These are phyloP conservation scores for Neopestalotiopsis clavispora DNA, from an alignment of 2,329 filamentous ascomycete genomes.

Conservation along the genomic window DNA sequence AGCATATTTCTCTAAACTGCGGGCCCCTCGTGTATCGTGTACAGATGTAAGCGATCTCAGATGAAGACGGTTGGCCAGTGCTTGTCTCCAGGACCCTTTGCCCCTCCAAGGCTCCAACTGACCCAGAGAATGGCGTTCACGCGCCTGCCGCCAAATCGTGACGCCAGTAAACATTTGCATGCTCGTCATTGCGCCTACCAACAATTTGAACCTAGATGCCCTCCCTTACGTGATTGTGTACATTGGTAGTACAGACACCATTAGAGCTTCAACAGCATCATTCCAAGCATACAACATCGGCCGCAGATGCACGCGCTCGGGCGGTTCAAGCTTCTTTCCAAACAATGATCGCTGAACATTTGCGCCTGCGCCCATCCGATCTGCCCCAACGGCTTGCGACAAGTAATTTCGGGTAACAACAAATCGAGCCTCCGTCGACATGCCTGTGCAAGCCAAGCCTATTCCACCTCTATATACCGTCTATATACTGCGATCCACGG, in stretches of 20 bases:
- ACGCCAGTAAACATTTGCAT: slow-evolving; percentile 4
- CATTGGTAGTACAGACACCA: background rate
- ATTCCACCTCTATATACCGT: slow-evolving; percentile 93
- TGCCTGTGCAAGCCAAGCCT: slow-evolving; percentile 52
- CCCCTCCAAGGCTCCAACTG: background rate
- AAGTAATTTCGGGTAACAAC: background rate
- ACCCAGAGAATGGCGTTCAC: background rate
- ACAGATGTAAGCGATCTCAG: background rate
- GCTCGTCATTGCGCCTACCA: background rate
- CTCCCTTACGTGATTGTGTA: background rate
- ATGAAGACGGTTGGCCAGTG: background rate
- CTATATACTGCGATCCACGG: slow-evolving; percentile 86
- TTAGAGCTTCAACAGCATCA: background rate
- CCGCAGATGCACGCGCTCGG: background rate
- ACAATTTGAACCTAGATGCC: background rate
- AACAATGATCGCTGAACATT: background rate
- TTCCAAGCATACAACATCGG: background rate
- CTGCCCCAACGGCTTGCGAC: background rate
- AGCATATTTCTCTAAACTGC: background rate
- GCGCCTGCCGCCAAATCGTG: background rate
- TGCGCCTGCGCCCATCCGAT: no score
- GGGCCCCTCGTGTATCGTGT: background rate
- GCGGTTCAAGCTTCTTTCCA: background rate
- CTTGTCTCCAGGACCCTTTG: slow-evolving; percentile 2
- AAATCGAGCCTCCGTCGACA: slow-evolving; percentile 29